Evolutionary conservation across 495 filamentous ascomycete genomes (phyloP).

Genomic region (Podospora pseudopauciseta): DNA sequence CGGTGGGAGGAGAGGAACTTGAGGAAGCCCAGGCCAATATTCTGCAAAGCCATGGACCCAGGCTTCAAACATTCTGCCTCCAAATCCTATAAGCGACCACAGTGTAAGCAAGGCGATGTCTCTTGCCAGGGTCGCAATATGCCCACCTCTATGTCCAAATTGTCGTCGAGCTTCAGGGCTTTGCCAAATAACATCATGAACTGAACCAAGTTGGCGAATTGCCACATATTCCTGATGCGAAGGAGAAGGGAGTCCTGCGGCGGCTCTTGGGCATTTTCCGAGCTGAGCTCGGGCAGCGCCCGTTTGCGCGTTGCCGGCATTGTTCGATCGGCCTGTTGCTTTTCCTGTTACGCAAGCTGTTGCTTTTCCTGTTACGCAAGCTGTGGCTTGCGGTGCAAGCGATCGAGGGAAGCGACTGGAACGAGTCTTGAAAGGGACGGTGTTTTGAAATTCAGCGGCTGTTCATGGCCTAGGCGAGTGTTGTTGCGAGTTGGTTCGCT

Average conservation of each 20-base stretch:
- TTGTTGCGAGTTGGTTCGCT: background rate
- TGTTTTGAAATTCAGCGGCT: background rate
- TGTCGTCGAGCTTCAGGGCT: constrained; percentile 81
- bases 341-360: background rate
- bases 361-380: background rate
- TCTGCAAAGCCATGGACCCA: constrained; percentile 65
- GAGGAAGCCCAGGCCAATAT: constrained; percentile 83
- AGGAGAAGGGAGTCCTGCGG: constrained; percentile 47
- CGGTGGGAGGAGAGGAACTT: constrained; percentile 93
- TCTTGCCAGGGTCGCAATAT: background rate
- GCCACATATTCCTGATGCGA: constrained; percentile 82
- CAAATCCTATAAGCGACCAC: constrained; percentile 61
- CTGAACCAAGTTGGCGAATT: constrained; percentile 92
- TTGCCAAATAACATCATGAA: constrained; percentile 87
- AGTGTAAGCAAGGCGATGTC: constrained; percentile 4
- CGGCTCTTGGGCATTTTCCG: constrained; percentile 23
- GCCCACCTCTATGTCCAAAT: constrained; percentile 79
- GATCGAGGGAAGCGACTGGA: background rate
- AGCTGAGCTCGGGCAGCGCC: constrained; percentile 61
- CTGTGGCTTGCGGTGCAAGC: background rate
- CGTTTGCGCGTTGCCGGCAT: constrained; percentile 67
- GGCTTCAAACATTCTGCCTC: constrained; percentile 84
- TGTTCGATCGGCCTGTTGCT: constrained; percentile 14
- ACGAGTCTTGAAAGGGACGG: background rate
- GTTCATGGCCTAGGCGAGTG: background rate